Conservation (phyloP, 192 early-diverging fungal species). For the Spinellus fusiger region DNA sequence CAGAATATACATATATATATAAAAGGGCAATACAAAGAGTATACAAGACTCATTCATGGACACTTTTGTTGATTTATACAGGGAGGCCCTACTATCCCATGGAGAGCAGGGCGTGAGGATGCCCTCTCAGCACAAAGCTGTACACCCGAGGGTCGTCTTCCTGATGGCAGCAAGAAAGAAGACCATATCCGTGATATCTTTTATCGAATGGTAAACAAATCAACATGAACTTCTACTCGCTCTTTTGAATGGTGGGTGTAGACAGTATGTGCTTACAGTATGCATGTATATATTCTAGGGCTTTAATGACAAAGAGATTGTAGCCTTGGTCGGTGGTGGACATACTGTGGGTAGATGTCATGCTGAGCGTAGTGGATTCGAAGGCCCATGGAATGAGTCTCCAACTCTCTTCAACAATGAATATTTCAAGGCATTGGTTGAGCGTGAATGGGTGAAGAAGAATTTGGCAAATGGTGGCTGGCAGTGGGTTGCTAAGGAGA, state of each 20-base stretch:
- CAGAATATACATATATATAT: not conserved
- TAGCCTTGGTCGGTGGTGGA: slow-evolving; percentile 64
- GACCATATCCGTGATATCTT: slow-evolving; percentile 74
- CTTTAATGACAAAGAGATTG: slow-evolving; percentile 77
- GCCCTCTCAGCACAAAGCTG: slow-evolving; percentile 31
- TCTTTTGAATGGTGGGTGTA: not conserved
- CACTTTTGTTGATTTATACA: too few species aligned
- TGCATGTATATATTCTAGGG: slow-evolving; percentile 23
- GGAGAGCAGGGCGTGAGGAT: slow-evolving; percentile 64
- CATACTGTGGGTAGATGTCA: slow-evolving; percentile 78
- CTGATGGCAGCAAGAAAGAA: slow-evolving; percentile 61
- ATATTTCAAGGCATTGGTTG: slow-evolving; percentile 76
- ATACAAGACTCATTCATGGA: too few species aligned
- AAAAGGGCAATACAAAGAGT: not conserved
- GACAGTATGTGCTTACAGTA: not conserved
- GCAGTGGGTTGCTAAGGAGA: slow-evolving; percentile 83
- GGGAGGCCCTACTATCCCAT: slow-evolving; percentile 70
- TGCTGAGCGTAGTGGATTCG: slow-evolving; percentile 64
- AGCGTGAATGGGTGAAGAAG: slow-evolving; percentile 77
- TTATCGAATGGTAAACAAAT: slow-evolving; percentile 58
- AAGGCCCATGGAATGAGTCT: slow-evolving; percentile 85
- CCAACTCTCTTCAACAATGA: slow-evolving; percentile 89
- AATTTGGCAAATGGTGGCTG: slow-evolving; percentile 67
- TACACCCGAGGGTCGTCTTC: slow-evolving; percentile 73
- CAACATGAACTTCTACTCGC: not conserved